Base-by-base conservation (phyloP, 2,329 filamentous ascomycete species). In the Thelonectria rubi region DNA sequence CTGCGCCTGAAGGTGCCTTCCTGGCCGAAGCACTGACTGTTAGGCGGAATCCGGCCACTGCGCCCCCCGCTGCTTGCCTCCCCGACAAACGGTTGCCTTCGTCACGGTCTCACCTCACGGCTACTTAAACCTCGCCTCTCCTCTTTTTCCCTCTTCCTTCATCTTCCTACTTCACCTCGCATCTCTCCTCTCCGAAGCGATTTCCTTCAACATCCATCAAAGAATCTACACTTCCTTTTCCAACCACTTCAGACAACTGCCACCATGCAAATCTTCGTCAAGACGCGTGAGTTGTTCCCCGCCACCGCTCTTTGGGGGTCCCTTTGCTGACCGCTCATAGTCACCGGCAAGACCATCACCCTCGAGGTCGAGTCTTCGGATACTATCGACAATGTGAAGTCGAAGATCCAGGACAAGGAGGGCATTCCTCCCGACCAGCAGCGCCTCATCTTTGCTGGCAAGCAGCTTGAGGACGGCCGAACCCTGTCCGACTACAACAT, bases 321-420 rank as follows among this genome's bases (percentile, higher is more conserved):
- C 26, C 18, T 26, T 24, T 62, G 47, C 73, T 75, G 60, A 76
- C 73, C 24, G 54, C 52, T 34, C n/a, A 17, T 60, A 80, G 79
- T 97, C 74, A 97, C 94, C 80, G 93, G 93, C 75, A 79, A 79
- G 77, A 79, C 77, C 66, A 79, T 79, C 70, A 79, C 77, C 59
- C 76, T 79, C 42, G 83, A 96, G 82, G 93, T 97, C 5, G 93
- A 97, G 78, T 93, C 91, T 0, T 92, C 88, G 2, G 94, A 97
- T 75, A 97, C 94, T 51, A 97, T 97, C 80, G 94, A 97, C 84
- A 97, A 97, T 66, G 94, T 97, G 34, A 97, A 98, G 89, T 89
- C 86, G 51, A 98, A 97, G 88, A 98, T 97, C 52, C 94, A 98
- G 80, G 94, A 98, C 76, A 97, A 98, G 88, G 94, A 98, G 81